Evolutionary conservation across 139 green algal species (phyloP), one percentile per base, ranked within the genome.

Genomic region (Chlamydomonas sphaeroides): DNA sequence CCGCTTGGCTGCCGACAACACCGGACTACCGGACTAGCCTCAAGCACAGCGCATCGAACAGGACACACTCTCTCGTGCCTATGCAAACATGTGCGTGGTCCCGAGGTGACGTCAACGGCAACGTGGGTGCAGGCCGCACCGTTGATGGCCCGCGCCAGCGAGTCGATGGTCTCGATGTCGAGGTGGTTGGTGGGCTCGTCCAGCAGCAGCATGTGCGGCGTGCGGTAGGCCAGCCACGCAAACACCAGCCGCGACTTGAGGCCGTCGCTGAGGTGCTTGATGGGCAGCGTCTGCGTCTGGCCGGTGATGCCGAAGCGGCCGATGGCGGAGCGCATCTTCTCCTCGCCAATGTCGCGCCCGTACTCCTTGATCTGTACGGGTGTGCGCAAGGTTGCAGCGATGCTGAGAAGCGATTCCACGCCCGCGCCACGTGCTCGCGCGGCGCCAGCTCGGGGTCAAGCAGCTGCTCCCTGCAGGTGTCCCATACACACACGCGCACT

Each of bases 151-250:
- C 89, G 78, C 3, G 96, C 96, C n/a, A 99, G 88, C 26, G 92
- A 95, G 88, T 99, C 96, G 73, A 99, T 99, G 23, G 94, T 94
- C 87, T 99, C 96, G 68, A 99, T 97, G 88, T 99, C 96, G 79
- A 98, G 78, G 69, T 93, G 91, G 88, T 93, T 95, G 41, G 87
- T 93, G 69, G 88, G 89, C 81, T 91, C 87, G 38, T 86, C 80
- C 68, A 73, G 80, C 80, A 85, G 69, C 66, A 79, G 69, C 69
- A 80, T 75, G 48, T 86, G 70, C 32, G 69, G 80, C 35, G 72
- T 96, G 35, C 87, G 79, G 85, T 92, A 89, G 45, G 92, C 91
- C 70, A 99, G 90, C 94, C 93, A 97, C 11, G 95, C 93, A 89
- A 99, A 99, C 67, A 98, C 94, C 41, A 99, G 85, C 35, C 97